Percentiles rank a stretch among this genome's conserved stretches.
phyloP scores from a whole-genome alignment of 768 basidiomycete genomes.

The Thelephora aurantiotincta region DNA sequence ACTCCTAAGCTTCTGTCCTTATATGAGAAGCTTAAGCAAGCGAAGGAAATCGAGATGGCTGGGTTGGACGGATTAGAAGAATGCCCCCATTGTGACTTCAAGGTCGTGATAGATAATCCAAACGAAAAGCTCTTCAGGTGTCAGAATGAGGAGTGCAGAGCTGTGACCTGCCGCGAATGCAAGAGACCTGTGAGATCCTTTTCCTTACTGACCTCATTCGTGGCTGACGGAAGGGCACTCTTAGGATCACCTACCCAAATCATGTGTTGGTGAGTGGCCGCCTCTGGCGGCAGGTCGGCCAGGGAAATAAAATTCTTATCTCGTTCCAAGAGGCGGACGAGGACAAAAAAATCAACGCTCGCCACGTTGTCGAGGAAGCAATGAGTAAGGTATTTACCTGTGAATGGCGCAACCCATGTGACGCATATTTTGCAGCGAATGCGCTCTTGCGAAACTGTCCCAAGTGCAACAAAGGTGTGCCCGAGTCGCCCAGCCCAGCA shows the following conservation, averaged over 20 bases:
- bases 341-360: conserved; percentile 58
- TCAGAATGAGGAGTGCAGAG: conserved; percentile 51
- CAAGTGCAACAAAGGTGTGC: conserved; percentile 63
- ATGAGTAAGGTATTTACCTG: conserved; percentile 51
- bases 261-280: conserved; percentile 44
- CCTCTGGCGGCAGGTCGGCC: not conserved
- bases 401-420: conserved; percentile 1
- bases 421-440: conserved; percentile 29
- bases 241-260: conserved; percentile 76
- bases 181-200: conserved; percentile 44
- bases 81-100: conserved; percentile 87
- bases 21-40: conserved; percentile 63
- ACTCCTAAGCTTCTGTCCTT: conserved; percentile 49
- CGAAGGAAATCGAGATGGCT: conserved; percentile 68
- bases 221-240: conserved; percentile 3
- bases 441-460: conserved; percentile 86
- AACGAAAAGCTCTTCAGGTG: conserved; percentile 29
- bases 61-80: conserved; percentile 71
- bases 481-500: conserved; percentile 1
- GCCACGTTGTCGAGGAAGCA: conserved; percentile 79
- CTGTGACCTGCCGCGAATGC: conserved; percentile 68
- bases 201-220: conserved; percentile 1
- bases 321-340: conserved; percentile 47
- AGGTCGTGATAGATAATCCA: conserved; percentile 40
- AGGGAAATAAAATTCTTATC: not conserved